These are phyloP conservation scores for Glomus cerebriforme DNA, from an alignment of 192 early-diverging fungal species.

Conservation along the genomic window DNA sequence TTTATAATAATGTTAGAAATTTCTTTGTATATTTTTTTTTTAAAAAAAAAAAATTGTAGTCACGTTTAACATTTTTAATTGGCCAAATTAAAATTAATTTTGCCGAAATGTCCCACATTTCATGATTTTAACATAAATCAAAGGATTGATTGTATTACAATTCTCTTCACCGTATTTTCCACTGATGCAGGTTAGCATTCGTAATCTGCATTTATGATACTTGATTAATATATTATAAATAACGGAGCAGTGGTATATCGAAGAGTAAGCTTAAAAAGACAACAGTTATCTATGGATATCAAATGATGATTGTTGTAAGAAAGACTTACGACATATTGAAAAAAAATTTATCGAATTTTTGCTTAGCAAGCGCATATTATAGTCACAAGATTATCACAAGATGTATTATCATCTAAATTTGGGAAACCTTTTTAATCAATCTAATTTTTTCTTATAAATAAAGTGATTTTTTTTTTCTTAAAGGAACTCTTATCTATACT, in stretches of 20 bases:
- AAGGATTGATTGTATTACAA: neutral
- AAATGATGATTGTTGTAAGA: constrained; percentile 15
- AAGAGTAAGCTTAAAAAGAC: neutral
- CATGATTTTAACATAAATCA: neutral
- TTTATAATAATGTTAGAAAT: neutral
- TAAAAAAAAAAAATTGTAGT: neutral
- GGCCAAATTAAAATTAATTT: neutral
- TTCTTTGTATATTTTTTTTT: neutral
- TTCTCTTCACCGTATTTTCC: constrained; percentile 1
- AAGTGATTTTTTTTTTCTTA: no score
- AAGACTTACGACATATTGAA: neutral
- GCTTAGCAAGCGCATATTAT: no score
- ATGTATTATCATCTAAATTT: no score
- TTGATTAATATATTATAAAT: neutral
- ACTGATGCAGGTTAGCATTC: neutral
- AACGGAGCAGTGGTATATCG: neutral
- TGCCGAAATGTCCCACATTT: neutral
- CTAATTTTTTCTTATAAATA: no score
- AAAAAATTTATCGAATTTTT: neutral
- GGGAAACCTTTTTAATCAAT: no score
- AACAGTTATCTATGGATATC: neutral
- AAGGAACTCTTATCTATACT: no score
- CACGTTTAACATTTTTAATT: neutral
- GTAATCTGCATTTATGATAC: constrained; percentile 14
- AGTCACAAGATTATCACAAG: no score